phyloP scores from a whole-genome alignment of 768 basidiomycete genomes.

The Termitomyces sp. region DNA sequence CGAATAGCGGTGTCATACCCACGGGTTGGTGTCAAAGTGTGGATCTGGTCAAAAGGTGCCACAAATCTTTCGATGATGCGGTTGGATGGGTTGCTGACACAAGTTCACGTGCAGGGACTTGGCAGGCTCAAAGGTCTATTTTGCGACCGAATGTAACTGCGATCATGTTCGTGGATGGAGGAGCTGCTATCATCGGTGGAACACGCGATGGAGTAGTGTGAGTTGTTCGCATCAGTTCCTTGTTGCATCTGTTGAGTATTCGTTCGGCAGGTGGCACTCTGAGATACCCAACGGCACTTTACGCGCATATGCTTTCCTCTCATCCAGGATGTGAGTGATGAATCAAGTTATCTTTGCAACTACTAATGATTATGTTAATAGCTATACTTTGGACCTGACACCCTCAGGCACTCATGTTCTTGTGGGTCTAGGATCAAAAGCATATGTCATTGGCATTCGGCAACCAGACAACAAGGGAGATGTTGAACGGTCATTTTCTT shows the following conservation, averaged over 20 bases:
- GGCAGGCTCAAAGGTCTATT: slow-evolving; percentile 66
- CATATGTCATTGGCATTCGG: slow-evolving; percentile 51
- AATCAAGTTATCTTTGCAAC: neutral
- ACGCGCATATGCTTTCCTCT: slow-evolving; percentile 57
- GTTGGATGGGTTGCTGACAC: slow-evolving; percentile 8
- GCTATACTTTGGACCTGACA: slow-evolving; percentile 54
- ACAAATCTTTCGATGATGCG: neutral
- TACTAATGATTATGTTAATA: slow-evolving; percentile 21
- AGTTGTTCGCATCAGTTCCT: slow-evolving; percentile 24
- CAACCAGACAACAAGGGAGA: slow-evolving; percentile 49
- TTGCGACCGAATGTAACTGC: slow-evolving; percentile 62
- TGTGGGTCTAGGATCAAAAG: slow-evolving; percentile 49
- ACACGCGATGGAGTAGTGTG: slow-evolving; percentile 71
- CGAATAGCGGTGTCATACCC: slow-evolving; percentile 64
- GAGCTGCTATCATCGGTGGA: slow-evolving; percentile 63
- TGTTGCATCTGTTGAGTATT: slow-evolving; percentile 6
- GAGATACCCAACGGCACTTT: slow-evolving; percentile 67
- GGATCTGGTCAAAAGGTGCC: slow-evolving; percentile 58
- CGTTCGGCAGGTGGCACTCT: slow-evolving; percentile 56
- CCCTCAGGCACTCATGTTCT: slow-evolving; percentile 49
- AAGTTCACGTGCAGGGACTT: slow-evolving; percentile 42
- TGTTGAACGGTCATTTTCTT: slow-evolving; percentile 52
- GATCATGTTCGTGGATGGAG: slow-evolving; percentile 62
- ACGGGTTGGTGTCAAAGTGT: slow-evolving; percentile 59
- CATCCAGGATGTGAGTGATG: slow-evolving; percentile 52